These are phyloP conservation scores for Allium fistulosum DNA, from an alignment of 106 monocot genomes.

Conservation along the genomic window DNA sequence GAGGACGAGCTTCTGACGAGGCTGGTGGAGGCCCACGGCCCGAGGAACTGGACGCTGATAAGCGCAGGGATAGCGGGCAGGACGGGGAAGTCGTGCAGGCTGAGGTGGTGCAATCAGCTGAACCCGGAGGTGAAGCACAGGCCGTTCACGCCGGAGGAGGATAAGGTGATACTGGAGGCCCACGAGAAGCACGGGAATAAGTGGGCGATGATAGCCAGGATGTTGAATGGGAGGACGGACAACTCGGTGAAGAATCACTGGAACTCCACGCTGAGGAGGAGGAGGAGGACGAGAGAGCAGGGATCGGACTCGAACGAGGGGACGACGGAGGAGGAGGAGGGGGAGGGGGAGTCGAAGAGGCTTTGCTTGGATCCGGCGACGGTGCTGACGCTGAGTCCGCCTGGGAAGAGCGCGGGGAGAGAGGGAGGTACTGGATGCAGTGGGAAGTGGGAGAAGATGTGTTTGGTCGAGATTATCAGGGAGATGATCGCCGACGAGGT, in stretches of 20 bases:
- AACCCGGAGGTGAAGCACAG: slow-evolving; percentile 31
- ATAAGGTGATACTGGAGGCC: slow-evolving; percentile 19
- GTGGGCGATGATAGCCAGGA: slow-evolving; percentile 38
- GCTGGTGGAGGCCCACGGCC: slow-evolving; percentile 21
- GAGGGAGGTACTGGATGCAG: not conserved
- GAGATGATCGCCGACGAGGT: slow-evolving; percentile 47
- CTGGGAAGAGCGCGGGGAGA: not conserved
- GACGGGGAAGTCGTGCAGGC: slow-evolving; percentile 33
- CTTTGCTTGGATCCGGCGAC: not conserved
- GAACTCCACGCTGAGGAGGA: slow-evolving; percentile 38
- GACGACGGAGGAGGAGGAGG: slow-evolving; percentile 17
- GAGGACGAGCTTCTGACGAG: slow-evolving; percentile 21
- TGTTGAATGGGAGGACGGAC: slow-evolving; percentile 47
- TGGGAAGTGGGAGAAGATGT: not conserved
- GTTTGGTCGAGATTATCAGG: slow-evolving; percentile 14
- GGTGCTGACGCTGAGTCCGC: slow-evolving; percentile 11
- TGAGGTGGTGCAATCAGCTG: slow-evolving; percentile 35
- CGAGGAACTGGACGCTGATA: slow-evolving; percentile 32
- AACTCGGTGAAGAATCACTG: slow-evolving; percentile 66
- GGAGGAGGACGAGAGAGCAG: not conserved
- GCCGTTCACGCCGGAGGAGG: slow-evolving; percentile 26
- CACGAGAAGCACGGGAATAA: slow-evolving; percentile 22
- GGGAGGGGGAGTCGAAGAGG: not conserved
- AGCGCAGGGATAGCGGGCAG: slow-evolving; percentile 22
- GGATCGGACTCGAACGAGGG: not conserved